Percentiles rank a stretch among this genome's conserved stretches.
Conservation (phyloP, 179 eudicot species). For the Spinacia oleracea region DNA sequence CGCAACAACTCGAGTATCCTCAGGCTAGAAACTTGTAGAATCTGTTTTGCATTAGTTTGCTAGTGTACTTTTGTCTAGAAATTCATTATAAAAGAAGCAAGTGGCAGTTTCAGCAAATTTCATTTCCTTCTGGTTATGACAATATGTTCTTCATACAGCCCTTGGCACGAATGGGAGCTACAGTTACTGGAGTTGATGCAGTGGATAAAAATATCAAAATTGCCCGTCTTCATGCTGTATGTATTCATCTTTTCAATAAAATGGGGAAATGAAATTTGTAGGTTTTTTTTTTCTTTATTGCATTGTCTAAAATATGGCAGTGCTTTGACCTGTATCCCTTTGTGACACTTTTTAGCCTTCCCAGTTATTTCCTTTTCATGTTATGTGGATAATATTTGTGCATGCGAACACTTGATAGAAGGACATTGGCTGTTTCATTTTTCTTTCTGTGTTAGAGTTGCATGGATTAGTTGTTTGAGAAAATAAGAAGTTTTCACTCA, state of each 20-base stretch:
- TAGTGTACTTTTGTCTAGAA: background rate
- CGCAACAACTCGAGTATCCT: background rate
- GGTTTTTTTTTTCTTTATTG: background rate
- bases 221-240: constrained; percentile 92
- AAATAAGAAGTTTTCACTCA: background rate
- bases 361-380: background rate
- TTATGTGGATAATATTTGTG: background rate
- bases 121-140: background rate
- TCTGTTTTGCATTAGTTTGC: background rate
- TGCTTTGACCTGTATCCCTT: background rate
- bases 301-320: background rate
- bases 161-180: constrained; percentile 97
- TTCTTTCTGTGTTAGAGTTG: background rate
- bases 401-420: background rate
- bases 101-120: background rate
- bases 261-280: background rate
- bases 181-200: constrained; percentile 86
- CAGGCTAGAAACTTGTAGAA: background rate
- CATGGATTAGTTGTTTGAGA: background rate
- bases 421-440: background rate
- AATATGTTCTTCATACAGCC: constrained; percentile 52
- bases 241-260: constrained; percentile 22
- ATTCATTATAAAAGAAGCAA: background rate
- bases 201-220: constrained; percentile 88
- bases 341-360: background rate